Conservation (phyloP, 1,284 basidiomycete species). For the Puccinia brachypodii region DNA sequence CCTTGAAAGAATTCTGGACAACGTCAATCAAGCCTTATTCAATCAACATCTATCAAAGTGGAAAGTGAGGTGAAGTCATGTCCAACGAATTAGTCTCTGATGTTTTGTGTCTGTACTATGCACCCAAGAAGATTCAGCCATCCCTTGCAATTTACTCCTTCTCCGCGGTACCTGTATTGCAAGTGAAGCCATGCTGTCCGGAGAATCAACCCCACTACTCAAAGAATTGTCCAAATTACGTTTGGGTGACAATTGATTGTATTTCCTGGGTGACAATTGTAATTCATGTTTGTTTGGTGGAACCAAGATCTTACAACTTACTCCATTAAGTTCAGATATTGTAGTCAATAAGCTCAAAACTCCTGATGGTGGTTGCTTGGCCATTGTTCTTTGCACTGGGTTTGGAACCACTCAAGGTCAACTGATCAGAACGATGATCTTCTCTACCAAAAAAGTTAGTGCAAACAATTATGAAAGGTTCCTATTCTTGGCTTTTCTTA, state of each 20-base stretch:
- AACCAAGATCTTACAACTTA: slow-evolving; percentile 88
- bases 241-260: slow-evolving; percentile 71
- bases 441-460: slow-evolving; percentile 88
- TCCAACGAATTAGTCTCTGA: slow-evolving; percentile 84
- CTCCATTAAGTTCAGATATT: slow-evolving; percentile 57
- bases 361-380: slow-evolving; percentile 84
- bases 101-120: slow-evolving; percentile 83
- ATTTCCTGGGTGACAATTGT: slow-evolving; percentile 80
- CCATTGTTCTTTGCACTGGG: slow-evolving; percentile 86
- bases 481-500: slow-evolving; percentile 91
- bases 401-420: slow-evolving; percentile 95
- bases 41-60: slow-evolving; percentile 75
- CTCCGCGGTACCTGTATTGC: slow-evolving; percentile 87
- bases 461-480: slow-evolving; percentile 92
- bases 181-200: slow-evolving; percentile 95
- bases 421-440: slow-evolving; percentile 94
- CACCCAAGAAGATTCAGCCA: slow-evolving; percentile 75
- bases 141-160: slow-evolving; percentile 86
- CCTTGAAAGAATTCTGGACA: slow-evolving; percentile 87
- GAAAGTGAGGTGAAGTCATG: slow-evolving; percentile 74
- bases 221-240: slow-evolving; percentile 87
- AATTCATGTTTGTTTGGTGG: slow-evolving; percentile 82
- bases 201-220: slow-evolving; percentile 88
- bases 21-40: slow-evolving; percentile 89
- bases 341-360: slow-evolving; percentile 58